Conservation (phyloP, 148 eudicot species). For the Rhododendron henanense region DNA sequence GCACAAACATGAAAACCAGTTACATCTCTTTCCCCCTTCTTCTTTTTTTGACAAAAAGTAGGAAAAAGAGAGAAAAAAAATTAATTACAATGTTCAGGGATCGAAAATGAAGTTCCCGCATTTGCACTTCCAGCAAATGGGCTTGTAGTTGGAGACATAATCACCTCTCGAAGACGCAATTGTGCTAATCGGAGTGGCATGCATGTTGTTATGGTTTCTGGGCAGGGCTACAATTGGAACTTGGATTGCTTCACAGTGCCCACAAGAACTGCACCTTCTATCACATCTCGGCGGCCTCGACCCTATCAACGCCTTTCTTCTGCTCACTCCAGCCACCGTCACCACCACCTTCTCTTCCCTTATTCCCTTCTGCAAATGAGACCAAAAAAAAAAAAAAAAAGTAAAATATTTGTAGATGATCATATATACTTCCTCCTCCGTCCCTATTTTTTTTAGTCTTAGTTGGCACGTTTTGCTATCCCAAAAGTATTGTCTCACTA, state of each 20-base stretch:
- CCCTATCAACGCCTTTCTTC: slow-evolving; percentile 45
- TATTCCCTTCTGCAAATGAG: slow-evolving; percentile 10
- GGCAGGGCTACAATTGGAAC: slow-evolving; percentile 58
- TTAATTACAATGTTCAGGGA: slow-evolving; percentile 21
- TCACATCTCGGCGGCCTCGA: slow-evolving; percentile 92
- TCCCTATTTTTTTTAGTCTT: no score
- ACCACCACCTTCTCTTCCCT: slow-evolving; percentile 16
- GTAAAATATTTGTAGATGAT: no score
- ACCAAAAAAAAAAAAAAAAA: no score
- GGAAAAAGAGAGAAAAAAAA: background rate
- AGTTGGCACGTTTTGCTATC: no score
- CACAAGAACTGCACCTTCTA: slow-evolving; percentile 50
- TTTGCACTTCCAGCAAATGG: slow-evolving; percentile 90
- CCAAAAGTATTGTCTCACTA: no score
- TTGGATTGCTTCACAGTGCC: slow-evolving; percentile 75
- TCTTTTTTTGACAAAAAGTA: background rate
- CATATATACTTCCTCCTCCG: no score
- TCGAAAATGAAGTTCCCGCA: slow-evolving; percentile 70
- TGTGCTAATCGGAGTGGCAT: background rate
- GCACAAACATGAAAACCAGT: background rate
- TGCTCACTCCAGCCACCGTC: slow-evolving; percentile 1
- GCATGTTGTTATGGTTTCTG: slow-evolving; percentile 16
- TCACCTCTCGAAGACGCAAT: slow-evolving; percentile 54
- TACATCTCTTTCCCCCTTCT: background rate
- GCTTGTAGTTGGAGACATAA: slow-evolving; percentile 63